A percentile compares a stretch with the other conserved stretches of the same genome.
phyloP scores from a whole-genome alignment of 2,329 filamentous ascomycete species.

The Pseudogymnoascus sp. region DNA sequence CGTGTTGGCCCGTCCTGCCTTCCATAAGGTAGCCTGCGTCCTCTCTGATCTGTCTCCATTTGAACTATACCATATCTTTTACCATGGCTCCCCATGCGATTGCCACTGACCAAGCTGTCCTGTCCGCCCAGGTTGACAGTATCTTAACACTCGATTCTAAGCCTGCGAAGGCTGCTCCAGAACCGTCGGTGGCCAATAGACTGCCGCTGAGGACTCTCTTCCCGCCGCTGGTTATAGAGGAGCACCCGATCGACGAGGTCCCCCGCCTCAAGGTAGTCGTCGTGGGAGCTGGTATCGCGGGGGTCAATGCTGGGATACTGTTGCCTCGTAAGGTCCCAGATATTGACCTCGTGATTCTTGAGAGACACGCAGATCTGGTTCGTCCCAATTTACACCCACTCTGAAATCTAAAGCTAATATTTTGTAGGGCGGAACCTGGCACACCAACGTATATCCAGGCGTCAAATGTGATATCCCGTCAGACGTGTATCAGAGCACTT shows the following conservation, averaged over 20 bases:
- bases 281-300: conserved; percentile 55
- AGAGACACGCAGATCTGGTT: conserved; percentile 62
- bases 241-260: conserved; percentile 10
- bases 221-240: conserved; percentile 10
- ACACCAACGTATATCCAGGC: conserved; percentile 52
- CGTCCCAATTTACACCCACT: conserved; percentile 23
- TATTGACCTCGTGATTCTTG: conserved; percentile 56
- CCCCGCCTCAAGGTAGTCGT: conserved; percentile 33
- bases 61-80: background rate
- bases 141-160: background rate
- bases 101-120: background rate
- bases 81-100: background rate
- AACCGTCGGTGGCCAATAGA: background rate
- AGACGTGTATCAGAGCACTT: conserved; percentile 62
- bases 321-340: conserved; percentile 61
- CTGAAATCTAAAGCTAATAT: background rate
- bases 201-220: conserved; percentile 9
- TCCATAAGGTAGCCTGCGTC: background rate
- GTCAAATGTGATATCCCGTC: conserved; percentile 63
- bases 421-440: conserved; percentile 42
- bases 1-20: background rate
- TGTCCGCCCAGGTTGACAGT: background rate
- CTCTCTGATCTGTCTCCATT: background rate
- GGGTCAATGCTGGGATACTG: conserved; percentile 55
- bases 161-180: background rate